Conservation (phyloP, 169 alveolate species). For the Cryptosporidium ubiquitum region DNA sequence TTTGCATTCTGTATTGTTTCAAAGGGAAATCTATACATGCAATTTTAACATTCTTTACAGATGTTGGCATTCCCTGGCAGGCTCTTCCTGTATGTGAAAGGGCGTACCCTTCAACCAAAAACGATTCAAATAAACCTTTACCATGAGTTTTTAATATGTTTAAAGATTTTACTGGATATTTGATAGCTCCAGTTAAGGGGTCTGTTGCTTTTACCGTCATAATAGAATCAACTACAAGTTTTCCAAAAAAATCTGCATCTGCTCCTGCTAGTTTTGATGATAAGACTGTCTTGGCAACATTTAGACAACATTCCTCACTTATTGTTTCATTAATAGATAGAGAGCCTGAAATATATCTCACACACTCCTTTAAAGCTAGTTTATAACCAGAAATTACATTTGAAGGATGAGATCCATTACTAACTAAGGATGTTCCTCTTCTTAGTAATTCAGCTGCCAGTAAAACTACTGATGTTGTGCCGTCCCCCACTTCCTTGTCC, state of each 20-base stretch:
- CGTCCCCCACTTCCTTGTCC: slow-evolving; percentile 99
- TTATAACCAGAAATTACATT: slow-evolving; percentile 95
- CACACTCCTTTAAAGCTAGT: slow-evolving; percentile 94
- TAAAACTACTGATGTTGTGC: slow-evolving; percentile 99
- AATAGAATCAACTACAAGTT: slow-evolving; percentile 95
- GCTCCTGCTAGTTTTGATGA: slow-evolving; percentile 94
- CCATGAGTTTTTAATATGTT: slow-evolving; percentile 97
- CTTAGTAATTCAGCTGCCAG: slow-evolving; percentile 97
- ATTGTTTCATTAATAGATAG: slow-evolving; percentile 86
- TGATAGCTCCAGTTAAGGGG: slow-evolving; percentile 85
- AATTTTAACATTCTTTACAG: slow-evolving; percentile 93
- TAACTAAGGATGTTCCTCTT: slow-evolving; percentile 96
- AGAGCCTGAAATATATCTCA: slow-evolving; percentile 92
- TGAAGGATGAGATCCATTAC: slow-evolving; percentile 98
- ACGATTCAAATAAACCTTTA: slow-evolving; percentile 91
- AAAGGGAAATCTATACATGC: slow-evolving; percentile 98
- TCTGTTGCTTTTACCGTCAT: slow-evolving; percentile 87
- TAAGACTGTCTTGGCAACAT: slow-evolving; percentile 95
- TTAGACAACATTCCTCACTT: slow-evolving; percentile 89
- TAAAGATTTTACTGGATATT: slow-evolving; percentile 95
- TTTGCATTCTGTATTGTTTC: slow-evolving; percentile 94
- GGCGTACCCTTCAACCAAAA: slow-evolving; percentile 92
- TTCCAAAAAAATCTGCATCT: slow-evolving; percentile 92
- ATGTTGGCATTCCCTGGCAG: slow-evolving; percentile 95
- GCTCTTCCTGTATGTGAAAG: slow-evolving; percentile 91